A percentile compares a stretch with the other conserved stretches of the same genome.
Evolutionary conservation across 257 asterid species (phyloP).

Genomic region (Primulina tabacum): DNA sequence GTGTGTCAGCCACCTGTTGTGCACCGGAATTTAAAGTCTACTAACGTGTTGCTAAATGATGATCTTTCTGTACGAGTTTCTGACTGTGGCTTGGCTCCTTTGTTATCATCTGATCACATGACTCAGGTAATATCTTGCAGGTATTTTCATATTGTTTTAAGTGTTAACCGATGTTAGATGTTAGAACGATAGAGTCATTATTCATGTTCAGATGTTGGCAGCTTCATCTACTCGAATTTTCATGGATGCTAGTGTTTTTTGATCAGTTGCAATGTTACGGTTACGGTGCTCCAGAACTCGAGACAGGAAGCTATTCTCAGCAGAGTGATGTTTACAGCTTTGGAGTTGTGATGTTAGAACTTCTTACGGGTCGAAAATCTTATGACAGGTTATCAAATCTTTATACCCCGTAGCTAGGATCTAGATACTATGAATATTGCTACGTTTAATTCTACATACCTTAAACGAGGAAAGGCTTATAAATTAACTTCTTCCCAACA

Average conservation of each 20-base stretch:
- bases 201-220: background rate
- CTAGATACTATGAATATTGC: background rate
- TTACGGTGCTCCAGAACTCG: constrained; percentile 92
- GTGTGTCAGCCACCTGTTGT: constrained; percentile 59
- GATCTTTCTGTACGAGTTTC: constrained; percentile 63
- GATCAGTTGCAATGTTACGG: constrained; percentile 80
- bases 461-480: constrained; percentile 4
- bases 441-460: background rate
- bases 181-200: background rate
- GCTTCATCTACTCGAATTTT: background rate
- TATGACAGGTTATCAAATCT: constrained; percentile 61
- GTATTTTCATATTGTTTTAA: background rate
- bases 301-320: constrained; percentile 60
- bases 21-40: constrained; percentile 78
- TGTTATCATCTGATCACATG: constrained; percentile 56
- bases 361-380: constrained; percentile 82
- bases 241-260: constrained; percentile 25
- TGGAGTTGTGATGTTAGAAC: constrained; percentile 84
- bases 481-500: background rate
- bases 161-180: background rate
- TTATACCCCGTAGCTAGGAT: background rate
- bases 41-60: constrained; percentile 68
- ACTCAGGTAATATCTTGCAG: constrained; percentile 42
- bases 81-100: constrained; percentile 76
- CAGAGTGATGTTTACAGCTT: constrained; percentile 94